Evolutionary conservation across 2,329 filamentous ascomycete species (phyloP).

Genomic region (Xylariaceae sp.): DNA sequence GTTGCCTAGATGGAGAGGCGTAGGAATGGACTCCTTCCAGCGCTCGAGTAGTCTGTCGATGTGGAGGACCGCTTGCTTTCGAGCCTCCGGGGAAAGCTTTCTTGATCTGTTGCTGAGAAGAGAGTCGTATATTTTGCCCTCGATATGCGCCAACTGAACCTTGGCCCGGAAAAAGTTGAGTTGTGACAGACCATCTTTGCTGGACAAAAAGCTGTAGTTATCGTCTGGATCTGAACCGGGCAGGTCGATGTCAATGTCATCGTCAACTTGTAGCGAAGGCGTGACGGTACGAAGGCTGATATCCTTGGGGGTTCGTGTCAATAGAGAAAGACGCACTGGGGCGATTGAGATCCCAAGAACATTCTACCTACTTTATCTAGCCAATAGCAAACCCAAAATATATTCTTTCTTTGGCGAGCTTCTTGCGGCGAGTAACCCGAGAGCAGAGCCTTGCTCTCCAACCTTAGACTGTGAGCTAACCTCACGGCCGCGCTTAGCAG

Average conservation of each 20-base stretch:
- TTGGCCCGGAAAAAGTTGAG: slow-evolving; percentile 41
- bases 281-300: slow-evolving; percentile 37
- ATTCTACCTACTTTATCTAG: slow-evolving; percentile 37
- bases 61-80: slow-evolving; percentile 27
- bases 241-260: slow-evolving; percentile 41
- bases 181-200: slow-evolving; percentile 31
- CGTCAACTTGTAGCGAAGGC: slow-evolving; percentile 39
- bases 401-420: slow-evolving; percentile 33
- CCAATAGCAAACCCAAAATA: slow-evolving; percentile 43
- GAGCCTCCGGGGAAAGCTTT: slow-evolving; percentile 26
- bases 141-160: slow-evolving; percentile 39
- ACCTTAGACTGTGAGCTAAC: slow-evolving; percentile 35
- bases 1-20: slow-evolving; percentile 34
- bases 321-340: no score
- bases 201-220: slow-evolving; percentile 34
- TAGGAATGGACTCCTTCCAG: slow-evolving; percentile 37
- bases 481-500: slow-evolving; percentile 40
- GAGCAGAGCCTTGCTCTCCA: slow-evolving; percentile 32
- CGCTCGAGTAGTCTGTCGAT: slow-evolving; percentile 32
- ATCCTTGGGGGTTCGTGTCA: slow-evolving; percentile 25
- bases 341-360: neutral
- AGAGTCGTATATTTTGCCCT: slow-evolving; percentile 41
- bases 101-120: slow-evolving; percentile 34
- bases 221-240: slow-evolving; percentile 32
- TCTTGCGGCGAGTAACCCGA: slow-evolving; percentile 29